Percentiles rank a stretch among this genome's conserved stretches.
Evolutionary conservation across 768 basidiomycete genomes (phyloP).

Genomic region (Tylopilus balloui): DNA sequence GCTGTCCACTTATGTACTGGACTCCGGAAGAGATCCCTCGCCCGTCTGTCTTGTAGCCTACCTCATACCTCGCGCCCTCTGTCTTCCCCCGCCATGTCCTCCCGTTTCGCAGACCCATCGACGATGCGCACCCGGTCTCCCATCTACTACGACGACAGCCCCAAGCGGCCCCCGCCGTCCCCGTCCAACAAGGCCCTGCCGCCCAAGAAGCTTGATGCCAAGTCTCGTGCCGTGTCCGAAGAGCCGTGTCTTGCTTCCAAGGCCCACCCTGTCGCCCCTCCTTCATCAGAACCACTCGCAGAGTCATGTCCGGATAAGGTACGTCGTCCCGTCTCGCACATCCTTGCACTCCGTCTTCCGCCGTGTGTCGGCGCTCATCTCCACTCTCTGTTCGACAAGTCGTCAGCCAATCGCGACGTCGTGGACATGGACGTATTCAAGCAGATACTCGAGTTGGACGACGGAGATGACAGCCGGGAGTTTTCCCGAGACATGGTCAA

Average conservation of each 20-base stretch:
- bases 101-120: slow-evolving; percentile 26
- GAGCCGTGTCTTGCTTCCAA: slow-evolving; percentile 17
- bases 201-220: slow-evolving; percentile 30
- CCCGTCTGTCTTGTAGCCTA: slow-evolving; percentile 27
- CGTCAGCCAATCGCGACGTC: slow-evolving; percentile 27
- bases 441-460: slow-evolving; percentile 91
- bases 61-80: slow-evolving; percentile 19
- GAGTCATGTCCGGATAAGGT: slow-evolving; percentile 29
- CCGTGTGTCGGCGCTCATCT: slow-evolving; percentile 7
- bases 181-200: slow-evolving; percentile 31
- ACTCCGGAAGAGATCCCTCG: slow-evolving; percentile 20
- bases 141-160: slow-evolving; percentile 25
- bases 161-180: slow-evolving; percentile 31
- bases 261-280: slow-evolving; percentile 1
- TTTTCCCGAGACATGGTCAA: slow-evolving; percentile 77
- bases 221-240: slow-evolving; percentile 30
- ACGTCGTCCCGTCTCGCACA: slow-evolving; percentile 5
- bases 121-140: slow-evolving; percentile 30
- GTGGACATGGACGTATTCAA: slow-evolving; percentile 79
- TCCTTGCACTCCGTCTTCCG: neutral
- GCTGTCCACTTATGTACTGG: slow-evolving; percentile 30
- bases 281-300: slow-evolving; percentile 12
- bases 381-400: slow-evolving; percentile 3
- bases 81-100: slow-evolving; percentile 20
- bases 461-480: slow-evolving; percentile 60